Evolutionary conservation across 129 eudicot species (phyloP).

Genomic region (Flaveria linearis): DNA sequence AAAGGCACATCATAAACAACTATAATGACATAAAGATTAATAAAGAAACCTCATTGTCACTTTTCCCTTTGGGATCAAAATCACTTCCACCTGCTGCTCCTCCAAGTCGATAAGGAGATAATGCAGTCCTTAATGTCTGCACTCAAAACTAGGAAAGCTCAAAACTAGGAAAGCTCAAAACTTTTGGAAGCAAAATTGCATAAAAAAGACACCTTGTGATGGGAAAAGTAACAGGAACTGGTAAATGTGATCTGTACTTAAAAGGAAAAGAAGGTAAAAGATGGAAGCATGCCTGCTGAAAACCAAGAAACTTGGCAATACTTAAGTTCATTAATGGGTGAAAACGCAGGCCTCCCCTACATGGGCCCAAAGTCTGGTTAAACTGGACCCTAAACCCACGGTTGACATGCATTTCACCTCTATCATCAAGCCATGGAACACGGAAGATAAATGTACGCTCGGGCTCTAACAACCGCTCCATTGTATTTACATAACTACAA

Average conservation of each 20-base stretch:
- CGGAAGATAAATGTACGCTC: slow-evolving; percentile 87
- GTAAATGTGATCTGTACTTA: not conserved
- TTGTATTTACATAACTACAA: slow-evolving; percentile 80
- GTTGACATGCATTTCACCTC: slow-evolving; percentile 93
- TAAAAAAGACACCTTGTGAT: not conserved
- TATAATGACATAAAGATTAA: not conserved
- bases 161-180: not conserved
- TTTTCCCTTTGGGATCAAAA: slow-evolving; percentile 97
- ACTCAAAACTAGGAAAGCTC: slow-evolving; percentile 15
- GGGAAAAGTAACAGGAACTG: not conserved
- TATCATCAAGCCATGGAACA: slow-evolving; percentile 97
- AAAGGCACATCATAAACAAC: slow-evolving; percentile 5
- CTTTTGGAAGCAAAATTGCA: not conserved
- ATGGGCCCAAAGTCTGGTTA: slow-evolving; percentile 93
- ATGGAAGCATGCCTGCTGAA: slow-evolving; percentile 70
- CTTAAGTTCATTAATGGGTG: slow-evolving; percentile 96
- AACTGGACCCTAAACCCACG: slow-evolving; percentile 94
- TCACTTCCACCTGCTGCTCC: slow-evolving; percentile 99
- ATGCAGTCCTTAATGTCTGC: slow-evolving; percentile 84
- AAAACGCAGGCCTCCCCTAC: slow-evolving; percentile 95
- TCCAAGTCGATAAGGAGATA: slow-evolving; percentile 96
- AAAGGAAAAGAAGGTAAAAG: slow-evolving; percentile 7
- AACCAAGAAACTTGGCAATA: slow-evolving; percentile 90
- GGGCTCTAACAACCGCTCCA: slow-evolving; percentile 98
- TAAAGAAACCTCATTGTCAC: slow-evolving; percentile 76